Evolutionary conservation across 2,329 filamentous ascomycete genomes (phyloP).

Genomic region (Rosellinia necatrix): DNA sequence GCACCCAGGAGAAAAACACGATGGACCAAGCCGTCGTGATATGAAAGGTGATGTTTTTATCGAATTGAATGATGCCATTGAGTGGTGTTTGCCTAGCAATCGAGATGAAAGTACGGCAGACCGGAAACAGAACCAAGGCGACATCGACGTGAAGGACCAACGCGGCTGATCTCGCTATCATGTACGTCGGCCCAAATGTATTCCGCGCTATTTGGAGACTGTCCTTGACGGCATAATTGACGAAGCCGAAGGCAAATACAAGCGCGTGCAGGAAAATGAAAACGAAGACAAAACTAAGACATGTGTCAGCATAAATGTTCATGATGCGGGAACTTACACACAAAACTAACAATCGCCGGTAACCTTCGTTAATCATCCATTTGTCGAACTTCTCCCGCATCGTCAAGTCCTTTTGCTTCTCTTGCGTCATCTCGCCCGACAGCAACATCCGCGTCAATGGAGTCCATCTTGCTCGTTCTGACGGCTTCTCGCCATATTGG

Average conservation of each 20-base stretch:
- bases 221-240: constrained; percentile 80
- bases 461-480: constrained; percentile 80
- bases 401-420: constrained; percentile 70
- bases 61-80: constrained; percentile 85
- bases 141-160: constrained; percentile 82
- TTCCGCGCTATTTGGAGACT: constrained; percentile 68
- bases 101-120: constrained; percentile 84
- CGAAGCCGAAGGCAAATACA: constrained; percentile 79
- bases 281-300: constrained; percentile 70
- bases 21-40: constrained; percentile 86
- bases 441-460: constrained; percentile 81
- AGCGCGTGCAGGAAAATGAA: constrained; percentile 75
- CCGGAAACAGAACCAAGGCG: constrained; percentile 77
- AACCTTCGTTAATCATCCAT: constrained; percentile 91
- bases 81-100: constrained; percentile 78
- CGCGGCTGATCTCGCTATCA: constrained; percentile 76
- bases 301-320: constrained; percentile 30
- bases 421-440: constrained; percentile 79
- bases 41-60: constrained; percentile 89
- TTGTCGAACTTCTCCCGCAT: constrained; percentile 75
- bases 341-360: constrained; percentile 71
- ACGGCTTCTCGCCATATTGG: constrained; percentile 50
- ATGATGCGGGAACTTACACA: constrained; percentile 18
- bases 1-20: constrained; percentile 85
- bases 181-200: constrained; percentile 75